A percentile compares a stretch with the other conserved stretches of the same genome.
Evolutionary conservation across 768 basidiomycete genomes (phyloP).

Genomic region (Pulveroboletus sp.): DNA sequence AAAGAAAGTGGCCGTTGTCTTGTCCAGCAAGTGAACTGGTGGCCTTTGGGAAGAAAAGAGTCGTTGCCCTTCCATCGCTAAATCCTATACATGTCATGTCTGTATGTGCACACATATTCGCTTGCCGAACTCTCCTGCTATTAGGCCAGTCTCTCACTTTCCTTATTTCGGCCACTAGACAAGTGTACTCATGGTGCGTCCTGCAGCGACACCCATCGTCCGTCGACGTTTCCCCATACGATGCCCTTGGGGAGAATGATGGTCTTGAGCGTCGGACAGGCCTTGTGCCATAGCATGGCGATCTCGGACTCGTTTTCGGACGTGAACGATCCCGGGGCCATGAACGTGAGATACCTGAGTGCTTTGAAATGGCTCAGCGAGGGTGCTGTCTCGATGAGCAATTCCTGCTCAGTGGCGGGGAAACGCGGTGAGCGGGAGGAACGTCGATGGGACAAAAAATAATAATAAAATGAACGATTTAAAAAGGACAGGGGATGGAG

Average conservation of each 20-base stretch:
- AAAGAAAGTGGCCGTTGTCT: no score
- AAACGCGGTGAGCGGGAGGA: background rate
- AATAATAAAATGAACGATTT: no score
- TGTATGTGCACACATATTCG: no score
- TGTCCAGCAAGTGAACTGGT: no score
- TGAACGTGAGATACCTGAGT: constrained; percentile 53
- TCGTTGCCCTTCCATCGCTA: no score
- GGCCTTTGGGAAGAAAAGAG: no score
- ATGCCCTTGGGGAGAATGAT: constrained; percentile 60
- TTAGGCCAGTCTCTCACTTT: no score
- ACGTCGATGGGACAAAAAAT: no score
- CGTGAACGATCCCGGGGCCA: constrained; percentile 37
- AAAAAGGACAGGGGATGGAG: background rate
- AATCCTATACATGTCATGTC: no score
- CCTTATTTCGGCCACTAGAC: no score
- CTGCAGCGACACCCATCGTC: constrained; percentile 21
- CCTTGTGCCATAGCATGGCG: constrained; percentile 50
- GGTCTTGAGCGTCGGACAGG: constrained; percentile 57
- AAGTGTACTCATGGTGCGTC: constrained; percentile 9
- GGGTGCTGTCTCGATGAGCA: constrained; percentile 38
- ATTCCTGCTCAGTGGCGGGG: constrained; percentile 28
- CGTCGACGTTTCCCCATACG: constrained; percentile 48
- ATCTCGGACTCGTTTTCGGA: constrained; percentile 44
- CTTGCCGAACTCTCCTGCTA: no score
- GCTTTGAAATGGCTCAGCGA: constrained; percentile 41